Conservation (phyloP, 2,329 filamentous ascomycete species). For the Fusarium sp. region DNA sequence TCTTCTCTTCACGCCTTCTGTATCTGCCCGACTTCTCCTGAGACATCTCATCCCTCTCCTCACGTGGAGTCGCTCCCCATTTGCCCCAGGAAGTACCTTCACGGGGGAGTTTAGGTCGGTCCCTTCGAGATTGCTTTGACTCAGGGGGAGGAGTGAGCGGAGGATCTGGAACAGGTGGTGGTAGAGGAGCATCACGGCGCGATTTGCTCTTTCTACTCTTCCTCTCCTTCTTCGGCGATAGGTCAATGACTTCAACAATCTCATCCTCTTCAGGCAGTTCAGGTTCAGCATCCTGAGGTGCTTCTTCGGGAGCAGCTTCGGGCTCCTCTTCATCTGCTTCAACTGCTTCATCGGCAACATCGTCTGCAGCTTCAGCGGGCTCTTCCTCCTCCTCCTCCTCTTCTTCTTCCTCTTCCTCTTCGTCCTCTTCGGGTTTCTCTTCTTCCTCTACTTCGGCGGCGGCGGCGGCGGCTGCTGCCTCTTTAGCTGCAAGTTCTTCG, state of each 20-base stretch:
- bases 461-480: constrained; percentile 9
- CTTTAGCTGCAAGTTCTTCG: constrained; percentile 44
- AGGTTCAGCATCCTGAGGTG: constrained; percentile 51
- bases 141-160: constrained; percentile 67
- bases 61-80: constrained; percentile 71
- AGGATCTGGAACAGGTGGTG: constrained; percentile 61
- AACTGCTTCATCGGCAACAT: constrained; percentile 39
- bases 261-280: constrained; percentile 34
- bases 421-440: constrained; percentile 5
- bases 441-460: neutral
- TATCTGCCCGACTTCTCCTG: constrained; percentile 70
- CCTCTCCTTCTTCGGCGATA: constrained; percentile 60
- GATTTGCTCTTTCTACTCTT: constrained; percentile 59
- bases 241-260: constrained; percentile 63
- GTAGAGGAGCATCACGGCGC: constrained; percentile 55
- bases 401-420: constrained; percentile 40
- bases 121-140: constrained; percentile 73
- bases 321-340: constrained; percentile 50
- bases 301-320: constrained; percentile 48
- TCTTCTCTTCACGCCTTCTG: constrained; percentile 72
- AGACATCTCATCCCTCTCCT: constrained; percentile 64
- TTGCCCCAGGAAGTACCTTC: constrained; percentile 80
- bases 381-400: constrained; percentile 31
- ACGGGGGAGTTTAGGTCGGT: constrained; percentile 75
- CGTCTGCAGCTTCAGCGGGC: constrained; percentile 39